A percentile compares a stretch with the other conserved stretches of the same genome.
Conservation (phyloP, 495 filamentous ascomycete species). For the Pseudomonodictys pantanalensis region DNA sequence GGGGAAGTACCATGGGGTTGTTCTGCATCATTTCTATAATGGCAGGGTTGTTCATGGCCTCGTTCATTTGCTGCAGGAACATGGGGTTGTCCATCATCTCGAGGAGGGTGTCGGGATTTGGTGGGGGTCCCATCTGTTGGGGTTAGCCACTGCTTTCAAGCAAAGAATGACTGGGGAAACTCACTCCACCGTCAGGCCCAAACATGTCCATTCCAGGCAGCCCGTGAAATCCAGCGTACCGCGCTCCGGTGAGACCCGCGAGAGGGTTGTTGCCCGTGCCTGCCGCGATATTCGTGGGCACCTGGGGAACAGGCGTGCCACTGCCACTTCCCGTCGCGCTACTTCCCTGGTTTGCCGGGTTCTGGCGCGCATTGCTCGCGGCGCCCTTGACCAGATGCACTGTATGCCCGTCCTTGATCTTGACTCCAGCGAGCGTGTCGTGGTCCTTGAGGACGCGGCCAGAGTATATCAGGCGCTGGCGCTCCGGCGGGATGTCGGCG, state of each 20-base stretch:
- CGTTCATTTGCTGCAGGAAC: slow-evolving; percentile 79
- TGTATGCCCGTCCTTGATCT: slow-evolving; percentile 94
- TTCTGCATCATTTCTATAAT: slow-evolving; percentile 88
- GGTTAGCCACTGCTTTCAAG: slow-evolving; percentile 36
- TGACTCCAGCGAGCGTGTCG: slow-evolving; percentile 79
- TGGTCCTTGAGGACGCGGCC: slow-evolving; percentile 93
- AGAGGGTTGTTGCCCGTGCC: slow-evolving; percentile 87
- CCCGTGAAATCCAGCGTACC: slow-evolving; percentile 89
- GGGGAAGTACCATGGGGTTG: slow-evolving; percentile 67
- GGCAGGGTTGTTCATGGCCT: slow-evolving; percentile 87
- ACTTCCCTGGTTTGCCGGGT: slow-evolving; percentile 52
- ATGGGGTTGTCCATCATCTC: slow-evolving; percentile 83
- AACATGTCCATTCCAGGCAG: slow-evolving; percentile 87
- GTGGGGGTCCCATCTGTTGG: slow-evolving; percentile 82
- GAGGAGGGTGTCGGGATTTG: slow-evolving; percentile 73
- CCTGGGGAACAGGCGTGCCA: slow-evolving; percentile 54
- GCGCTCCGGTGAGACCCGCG: slow-evolving; percentile 85
- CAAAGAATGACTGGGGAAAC: slow-evolving; percentile 41
- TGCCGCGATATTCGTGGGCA: slow-evolving; percentile 87
- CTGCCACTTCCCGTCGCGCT: slow-evolving; percentile 51
- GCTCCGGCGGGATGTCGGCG: slow-evolving; percentile 77
- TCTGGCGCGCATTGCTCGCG: slow-evolving; percentile 76
- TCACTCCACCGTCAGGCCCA: slow-evolving; percentile 93
- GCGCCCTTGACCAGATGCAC: slow-evolving; percentile 95
- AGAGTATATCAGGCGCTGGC: slow-evolving; percentile 95